Evolutionary conservation across 2,329 filamentous ascomycete species (phyloP).

Genomic region (Fusarium compactum): DNA sequence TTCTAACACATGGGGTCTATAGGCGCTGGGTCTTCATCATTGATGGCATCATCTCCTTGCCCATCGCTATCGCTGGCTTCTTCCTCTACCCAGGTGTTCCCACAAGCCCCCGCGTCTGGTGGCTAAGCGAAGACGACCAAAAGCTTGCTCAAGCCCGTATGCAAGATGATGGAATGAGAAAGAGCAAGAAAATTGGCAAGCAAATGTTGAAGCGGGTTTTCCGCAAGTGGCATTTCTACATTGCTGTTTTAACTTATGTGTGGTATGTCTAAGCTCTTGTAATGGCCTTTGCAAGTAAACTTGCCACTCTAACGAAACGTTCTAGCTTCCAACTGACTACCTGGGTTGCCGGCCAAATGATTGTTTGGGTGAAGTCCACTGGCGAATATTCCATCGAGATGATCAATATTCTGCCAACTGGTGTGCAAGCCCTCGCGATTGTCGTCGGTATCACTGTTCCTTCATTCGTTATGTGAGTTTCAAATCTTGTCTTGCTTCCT

Average conservation of each 20-base stretch:
- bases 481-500: background rate
- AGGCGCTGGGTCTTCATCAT: constrained; percentile 53
- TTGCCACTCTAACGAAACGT: too few species aligned
- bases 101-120: constrained; percentile 44
- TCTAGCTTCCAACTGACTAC: constrained; percentile 40
- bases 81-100: constrained; percentile 48
- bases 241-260: constrained; percentile 43
- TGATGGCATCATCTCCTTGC: constrained; percentile 50
- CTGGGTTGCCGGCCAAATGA: constrained; percentile 45
- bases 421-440: constrained; percentile 46
- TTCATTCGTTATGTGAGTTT: constrained; percentile 27
- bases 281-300: background rate
- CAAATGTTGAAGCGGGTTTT: constrained; percentile 47
- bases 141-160: constrained; percentile 45
- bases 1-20: background rate
- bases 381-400: constrained; percentile 38
- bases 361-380: constrained; percentile 42
- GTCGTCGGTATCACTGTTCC: constrained; percentile 45
- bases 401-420: constrained; percentile 46
- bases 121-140: constrained; percentile 43
- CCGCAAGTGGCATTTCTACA: constrained; percentile 46
- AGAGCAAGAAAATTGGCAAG: constrained; percentile 42
- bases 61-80: constrained; percentile 41
- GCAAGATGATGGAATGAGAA: constrained; percentile 38
- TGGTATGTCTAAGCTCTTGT: constrained; percentile 6